Conservation (phyloP, 768 basidiomycete genomes). For the Leccinum ochraceum region DNA sequence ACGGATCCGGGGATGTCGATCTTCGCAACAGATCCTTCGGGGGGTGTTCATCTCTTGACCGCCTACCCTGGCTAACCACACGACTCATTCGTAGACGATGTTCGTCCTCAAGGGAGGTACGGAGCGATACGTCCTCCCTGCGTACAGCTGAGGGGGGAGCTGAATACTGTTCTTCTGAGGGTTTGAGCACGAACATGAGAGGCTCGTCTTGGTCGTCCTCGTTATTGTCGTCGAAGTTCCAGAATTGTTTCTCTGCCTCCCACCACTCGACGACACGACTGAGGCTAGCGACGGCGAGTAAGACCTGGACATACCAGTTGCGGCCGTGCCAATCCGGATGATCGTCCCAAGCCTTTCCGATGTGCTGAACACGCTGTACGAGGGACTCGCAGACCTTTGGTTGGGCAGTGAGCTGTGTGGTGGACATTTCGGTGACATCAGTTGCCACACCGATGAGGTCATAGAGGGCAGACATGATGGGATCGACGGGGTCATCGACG, state of each 20-base stretch:
- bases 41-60: conserved; percentile 57
- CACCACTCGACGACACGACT: conserved; percentile 99
- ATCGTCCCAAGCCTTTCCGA: conserved; percentile 96
- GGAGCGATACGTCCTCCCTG: conserved; percentile 40
- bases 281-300: conserved; percentile 93
- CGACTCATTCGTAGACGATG: conserved; percentile 47
- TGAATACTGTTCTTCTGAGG: conserved; percentile 60
- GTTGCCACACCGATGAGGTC: conserved; percentile 92
- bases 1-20: conserved; percentile 38
- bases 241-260: conserved; percentile 99
- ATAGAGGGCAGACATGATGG: conserved; percentile 88
- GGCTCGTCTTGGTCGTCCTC: conserved; percentile 91
- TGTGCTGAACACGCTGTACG: conserved; percentile 87
- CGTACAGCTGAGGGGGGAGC: conserved; percentile 42
- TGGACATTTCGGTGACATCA: conserved; percentile 88
- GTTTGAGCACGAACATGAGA: conserved; percentile 90
- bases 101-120: conserved; percentile 33
- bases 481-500: conserved; percentile 83
- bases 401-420: conserved; percentile 80
- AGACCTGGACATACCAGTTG: conserved; percentile 96
- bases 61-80: conserved; percentile 51
- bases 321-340: conserved; percentile 98
- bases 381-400: conserved; percentile 84
- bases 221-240: conserved; percentile 96
- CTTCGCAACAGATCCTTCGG: conserved; percentile 47